Evolutionary conservation across 2,329 filamentous ascomycete genomes (phyloP), one percentile per base, ranked within the genome.

Genomic region (Paraconiothyrium sp.): DNA sequence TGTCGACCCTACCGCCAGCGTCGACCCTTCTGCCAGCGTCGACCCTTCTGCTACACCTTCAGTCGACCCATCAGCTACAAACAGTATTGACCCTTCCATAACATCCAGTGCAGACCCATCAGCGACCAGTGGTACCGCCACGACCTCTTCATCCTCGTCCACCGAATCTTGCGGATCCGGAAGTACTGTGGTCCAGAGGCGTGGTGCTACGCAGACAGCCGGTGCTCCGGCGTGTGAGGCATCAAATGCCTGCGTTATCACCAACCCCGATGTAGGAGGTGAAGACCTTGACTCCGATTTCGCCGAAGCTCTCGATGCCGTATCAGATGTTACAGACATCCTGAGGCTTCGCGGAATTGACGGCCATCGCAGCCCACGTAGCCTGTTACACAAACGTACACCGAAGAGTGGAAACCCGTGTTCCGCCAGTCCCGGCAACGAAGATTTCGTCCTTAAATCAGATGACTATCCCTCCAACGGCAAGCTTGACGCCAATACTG

Each of bases 391-490:
- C 13, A 54, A 54, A 22, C 50, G 50, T n/a, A 22, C 37, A 4
- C 24, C 16, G 22, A 54, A 54, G 4, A 41, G 50, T 16, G 50
- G 50, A 16, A 54, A 54, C 14, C 50, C 50, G 4, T 54, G 50
- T 14, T 54, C 50, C 5, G 14, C 13, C 22, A 54, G 50, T 14
- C 14, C 35, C 13, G 35, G 35, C 7, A 43, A 54, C 22, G 35
- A 56, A 14, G 54, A 47, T 5, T 56, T 41, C 22, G 30, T 16
- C 14, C 41, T 46, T 7, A 8, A 32, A 10, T 56, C 41, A 4
- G 44, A 56, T n/a, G 54, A 56, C 0, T 56, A 56, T 22, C 54
- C 54, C 4, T 30, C 22, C 22, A 54, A 57, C 22, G 44, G 43
- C 22, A 14, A 57, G 2, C 46, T 57, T 10, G 34, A 11, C 32